Conservation (phyloP, 345 rosid genomes). For the Populus davidiana region DNA sequence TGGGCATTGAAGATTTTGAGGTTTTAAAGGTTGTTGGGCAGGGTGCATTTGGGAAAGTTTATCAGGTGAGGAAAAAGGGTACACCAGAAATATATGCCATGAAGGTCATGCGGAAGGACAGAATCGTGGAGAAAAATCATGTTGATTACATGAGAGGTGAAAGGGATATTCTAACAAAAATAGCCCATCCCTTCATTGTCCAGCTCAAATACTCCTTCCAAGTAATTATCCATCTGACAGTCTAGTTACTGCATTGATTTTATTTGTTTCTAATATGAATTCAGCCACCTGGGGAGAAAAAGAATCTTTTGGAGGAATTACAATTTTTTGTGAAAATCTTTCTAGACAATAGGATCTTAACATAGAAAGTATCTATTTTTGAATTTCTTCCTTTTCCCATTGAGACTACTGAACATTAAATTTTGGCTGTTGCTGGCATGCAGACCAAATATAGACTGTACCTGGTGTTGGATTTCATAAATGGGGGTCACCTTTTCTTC, state of each 20-base stretch:
- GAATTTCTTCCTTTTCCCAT: not conserved
- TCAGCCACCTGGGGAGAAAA: not conserved
- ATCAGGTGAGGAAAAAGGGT: constrained; percentile 77
- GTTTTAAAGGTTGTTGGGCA: constrained; percentile 82
- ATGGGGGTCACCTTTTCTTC: constrained; percentile 95
- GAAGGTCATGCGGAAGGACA: constrained; percentile 99
- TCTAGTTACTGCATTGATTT: not conserved
- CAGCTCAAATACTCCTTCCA: constrained; percentile 89
- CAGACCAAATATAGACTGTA: constrained; percentile 91
- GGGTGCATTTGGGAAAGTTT: constrained; percentile 97
- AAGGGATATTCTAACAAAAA: constrained; percentile 77
- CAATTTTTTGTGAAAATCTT: not conserved
- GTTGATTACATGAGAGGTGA: constrained; percentile 96
- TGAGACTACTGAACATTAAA: not conserved
- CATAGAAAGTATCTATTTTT: not conserved
- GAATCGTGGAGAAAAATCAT: constrained; percentile 86
- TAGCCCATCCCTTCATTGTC: constrained; percentile 90
- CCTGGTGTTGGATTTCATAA: constrained; percentile 87
- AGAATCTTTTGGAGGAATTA: not conserved
- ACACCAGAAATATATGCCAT: constrained; percentile 86
- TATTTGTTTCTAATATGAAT: not conserved
- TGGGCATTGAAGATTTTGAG: constrained; percentile 87
- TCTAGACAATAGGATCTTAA: not conserved
- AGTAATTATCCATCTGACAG: constrained; percentile 31
- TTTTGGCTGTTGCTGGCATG: constrained; percentile 20